These are phyloP conservation scores for Dactylonectria estremocensis DNA, from an alignment of 2,329 filamentous ascomycete genomes.

Conservation along the genomic window DNA sequence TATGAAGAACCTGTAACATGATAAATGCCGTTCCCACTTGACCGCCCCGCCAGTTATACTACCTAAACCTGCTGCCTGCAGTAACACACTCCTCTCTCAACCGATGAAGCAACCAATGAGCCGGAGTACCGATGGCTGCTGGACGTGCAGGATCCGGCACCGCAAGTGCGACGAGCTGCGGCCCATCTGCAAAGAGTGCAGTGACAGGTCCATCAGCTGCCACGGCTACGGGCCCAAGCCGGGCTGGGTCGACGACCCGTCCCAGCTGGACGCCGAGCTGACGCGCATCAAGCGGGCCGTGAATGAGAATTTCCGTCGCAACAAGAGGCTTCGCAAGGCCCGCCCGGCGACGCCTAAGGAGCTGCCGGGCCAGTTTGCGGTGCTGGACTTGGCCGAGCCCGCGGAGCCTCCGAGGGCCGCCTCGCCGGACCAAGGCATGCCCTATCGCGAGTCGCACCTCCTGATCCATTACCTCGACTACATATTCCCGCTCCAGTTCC, in stretches of 20 bases:
- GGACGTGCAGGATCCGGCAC: slow-evolving; percentile 43
- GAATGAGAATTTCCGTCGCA: slow-evolving; percentile 37
- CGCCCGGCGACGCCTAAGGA: background rate
- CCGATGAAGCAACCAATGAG: slow-evolving; percentile 14
- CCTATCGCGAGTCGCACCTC: slow-evolving; percentile 42
- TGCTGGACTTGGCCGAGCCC: background rate
- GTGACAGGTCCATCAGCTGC: slow-evolving; percentile 33
- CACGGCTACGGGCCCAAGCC: slow-evolving; percentile 52
- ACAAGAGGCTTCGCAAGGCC: slow-evolving; percentile 12
- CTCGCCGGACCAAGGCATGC: background rate
- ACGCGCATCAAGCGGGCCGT: slow-evolving; percentile 41
- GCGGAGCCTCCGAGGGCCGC: background rate
- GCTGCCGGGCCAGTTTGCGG: background rate
- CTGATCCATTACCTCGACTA: slow-evolving; percentile 45
- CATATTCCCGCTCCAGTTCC: slow-evolving; percentile 45
- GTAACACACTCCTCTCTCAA: background rate
- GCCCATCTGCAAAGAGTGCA: slow-evolving; percentile 42
- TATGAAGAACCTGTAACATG: too few species aligned
- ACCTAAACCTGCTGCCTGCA: background rate
- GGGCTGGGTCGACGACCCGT: slow-evolving; percentile 50
- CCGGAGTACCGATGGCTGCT: slow-evolving; percentile 39
- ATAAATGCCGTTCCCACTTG: background rate
- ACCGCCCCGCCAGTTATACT: background rate
- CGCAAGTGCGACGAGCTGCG: slow-evolving; percentile 42
- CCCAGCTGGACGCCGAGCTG: slow-evolving; percentile 48